Base-by-base conservation (phyloP, 768 basidiomycete genomes). In the Rhodotorula graminis region DNA sequence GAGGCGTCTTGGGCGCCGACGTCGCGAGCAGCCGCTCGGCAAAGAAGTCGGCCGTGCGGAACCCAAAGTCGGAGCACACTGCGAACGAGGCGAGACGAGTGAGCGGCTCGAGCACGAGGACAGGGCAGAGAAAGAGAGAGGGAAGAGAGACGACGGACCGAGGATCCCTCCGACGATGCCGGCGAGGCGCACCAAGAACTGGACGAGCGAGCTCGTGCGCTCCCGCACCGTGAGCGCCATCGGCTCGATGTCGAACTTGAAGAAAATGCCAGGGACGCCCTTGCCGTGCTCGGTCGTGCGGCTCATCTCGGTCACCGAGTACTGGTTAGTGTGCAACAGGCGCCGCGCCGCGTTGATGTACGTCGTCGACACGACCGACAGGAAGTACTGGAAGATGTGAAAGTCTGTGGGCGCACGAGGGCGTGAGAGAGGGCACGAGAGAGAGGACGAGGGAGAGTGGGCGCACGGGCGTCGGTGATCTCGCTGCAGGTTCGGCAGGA, bases 221-320 rank as follows among this genome's bases (percentile, higher is more conserved):
- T 98, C 93, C 77, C 90, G 86, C 65, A 97, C 87, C 0, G 87
- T 89, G 70, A 98, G 84, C 33, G 86, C 84, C 82, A 98, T 85
- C 1, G 94, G 93, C 79, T 99, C 95, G 50, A 97, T 82, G 70
- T 99, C 94, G 80, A 92, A 97, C 82, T 97, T 96, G 89, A 97
- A 96, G 84, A 95, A 97, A 80, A 98, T 95, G n/a, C 65, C 70
- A 61, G 95, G 95, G 0, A 92, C 89, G 14, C 90, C 91, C 25
- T 84, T 82, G 74, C 90, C 87, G 79, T 91, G 90, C 29, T 87
- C 83, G 5, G 96, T 83, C 27, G 86, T 84, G 44, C 91, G 87
- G 3, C 86, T 88, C 76, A 97, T 95, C 81, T 96, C 92, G 0
- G 92, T 97, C 11, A 97, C 95, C 59, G 91, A 91, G 82, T 98